Percentiles rank a stretch among this genome's conserved stretches.
phyloP scores from a whole-genome alignment of 2,329 filamentous ascomycete genomes.

The Botryosphaeria dothidea region DNA sequence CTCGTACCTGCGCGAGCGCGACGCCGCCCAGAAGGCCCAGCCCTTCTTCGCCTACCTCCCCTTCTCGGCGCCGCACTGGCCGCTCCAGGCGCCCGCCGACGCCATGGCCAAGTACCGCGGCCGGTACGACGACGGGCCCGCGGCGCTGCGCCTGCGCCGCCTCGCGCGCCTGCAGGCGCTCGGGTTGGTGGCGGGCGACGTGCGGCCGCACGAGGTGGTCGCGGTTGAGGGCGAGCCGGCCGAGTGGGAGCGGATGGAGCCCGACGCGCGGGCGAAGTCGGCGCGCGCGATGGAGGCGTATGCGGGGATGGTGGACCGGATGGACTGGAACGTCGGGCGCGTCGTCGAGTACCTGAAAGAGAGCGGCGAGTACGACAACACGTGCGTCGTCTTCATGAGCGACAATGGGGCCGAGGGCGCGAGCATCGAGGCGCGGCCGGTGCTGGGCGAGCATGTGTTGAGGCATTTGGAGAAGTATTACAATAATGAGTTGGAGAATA shows the following conservation, averaged over 20 bases:
- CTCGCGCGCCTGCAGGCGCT: constrained; percentile 58
- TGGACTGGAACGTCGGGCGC: constrained; percentile 61
- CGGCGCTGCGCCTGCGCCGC: constrained; percentile 55
- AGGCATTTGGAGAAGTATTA: constrained; percentile 59
- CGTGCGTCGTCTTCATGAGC: constrained; percentile 63
- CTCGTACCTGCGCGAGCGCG: constrained; percentile 37
- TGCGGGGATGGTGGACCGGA: constrained; percentile 64
- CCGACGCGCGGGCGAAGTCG: constrained; percentile 50
- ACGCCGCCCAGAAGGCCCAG: constrained; percentile 36
- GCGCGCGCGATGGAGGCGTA: constrained; percentile 61
- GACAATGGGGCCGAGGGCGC: constrained; percentile 65
- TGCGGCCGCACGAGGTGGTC: constrained; percentile 49
- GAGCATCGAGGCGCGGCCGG: constrained; percentile 59
- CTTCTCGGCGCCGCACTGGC: constrained; percentile 66
- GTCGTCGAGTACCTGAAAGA: constrained; percentile 57
- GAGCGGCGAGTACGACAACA: constrained; percentile 62
- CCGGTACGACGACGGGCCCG: constrained; percentile 61
- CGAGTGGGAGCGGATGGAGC: constrained; percentile 49
- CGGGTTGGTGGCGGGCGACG: constrained; percentile 49
- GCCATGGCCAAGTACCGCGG: constrained; percentile 59
- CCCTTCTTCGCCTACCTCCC: constrained; percentile 63
- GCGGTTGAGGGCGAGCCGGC: constrained; percentile 48
- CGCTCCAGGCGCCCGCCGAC: constrained; percentile 58
- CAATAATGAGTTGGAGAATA: constrained; percentile 59
- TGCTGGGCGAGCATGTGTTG: constrained; percentile 57